Evolutionary conservation across 2,329 filamentous ascomycete genomes (phyloP).

Genomic region (Ophiostoma novo-ulmi): DNA sequence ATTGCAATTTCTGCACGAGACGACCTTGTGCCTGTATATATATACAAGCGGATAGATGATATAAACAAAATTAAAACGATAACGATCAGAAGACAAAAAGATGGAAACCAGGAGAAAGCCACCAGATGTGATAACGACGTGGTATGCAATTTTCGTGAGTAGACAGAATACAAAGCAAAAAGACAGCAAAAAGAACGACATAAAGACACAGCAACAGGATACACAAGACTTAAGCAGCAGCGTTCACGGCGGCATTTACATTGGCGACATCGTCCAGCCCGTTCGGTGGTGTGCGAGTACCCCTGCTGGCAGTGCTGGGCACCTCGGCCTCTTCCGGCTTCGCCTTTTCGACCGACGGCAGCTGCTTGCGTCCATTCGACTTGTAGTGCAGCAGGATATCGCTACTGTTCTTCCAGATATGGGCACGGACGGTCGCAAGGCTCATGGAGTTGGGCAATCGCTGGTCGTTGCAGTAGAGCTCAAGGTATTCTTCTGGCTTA

Average conservation of each 20-base stretch:
- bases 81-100: background rate
- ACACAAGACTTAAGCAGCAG: background rate
- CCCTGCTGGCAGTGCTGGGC: background rate
- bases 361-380: constrained; percentile 74
- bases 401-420: constrained; percentile 91
- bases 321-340: background rate
- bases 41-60: constrained; percentile 11
- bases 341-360: constrained; percentile 36
- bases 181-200: background rate
- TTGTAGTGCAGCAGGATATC: constrained; percentile 91
- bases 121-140: background rate
- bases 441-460: constrained; percentile 78
- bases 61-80: background rate
- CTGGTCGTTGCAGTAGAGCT: constrained; percentile 90
- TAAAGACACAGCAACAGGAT: background rate
- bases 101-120: background rate
- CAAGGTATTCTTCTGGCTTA: constrained; percentile 85
- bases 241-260: background rate
- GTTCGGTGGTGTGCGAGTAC: background rate
- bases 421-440: constrained; percentile 83
- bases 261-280: background rate
- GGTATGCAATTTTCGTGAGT: background rate
- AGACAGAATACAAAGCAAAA: background rate
- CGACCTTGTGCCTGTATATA: constrained; percentile 11
- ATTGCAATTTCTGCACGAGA: constrained; percentile 11